These are phyloP conservation scores for Aspergillus kassunensis DNA, from an alignment of 495 filamentous ascomycete genomes.

Conservation along the genomic window DNA sequence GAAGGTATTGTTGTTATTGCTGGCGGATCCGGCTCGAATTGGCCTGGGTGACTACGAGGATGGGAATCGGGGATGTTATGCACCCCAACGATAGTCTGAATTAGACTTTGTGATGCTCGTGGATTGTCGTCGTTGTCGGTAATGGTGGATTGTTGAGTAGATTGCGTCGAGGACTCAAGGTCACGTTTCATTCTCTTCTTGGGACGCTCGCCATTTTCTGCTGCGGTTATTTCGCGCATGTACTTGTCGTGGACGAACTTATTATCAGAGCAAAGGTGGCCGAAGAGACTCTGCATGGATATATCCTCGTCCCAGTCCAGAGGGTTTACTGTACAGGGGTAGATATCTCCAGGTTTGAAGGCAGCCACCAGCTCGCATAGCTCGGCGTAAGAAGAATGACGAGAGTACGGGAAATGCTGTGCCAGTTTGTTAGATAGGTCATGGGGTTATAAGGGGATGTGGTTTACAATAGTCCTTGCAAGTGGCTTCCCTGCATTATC, in stretches of 20 bases:
- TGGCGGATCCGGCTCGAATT: background rate
- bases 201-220: conserved; percentile 16
- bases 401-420: conserved; percentile 77
- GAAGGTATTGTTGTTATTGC: background rate
- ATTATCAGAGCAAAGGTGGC: conserved; percentile 57
- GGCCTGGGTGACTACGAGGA: background rate
- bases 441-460: background rate
- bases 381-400: conserved; percentile 84
- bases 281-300: conserved; percentile 66
- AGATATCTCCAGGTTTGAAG: conserved; percentile 72
- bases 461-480: conserved; percentile 18
- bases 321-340: conserved; percentile 76
- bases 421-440: background rate
- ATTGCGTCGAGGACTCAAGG: conserved; percentile 19
- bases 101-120: background rate
- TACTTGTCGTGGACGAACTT: conserved; percentile 63
- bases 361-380: conserved; percentile 64
- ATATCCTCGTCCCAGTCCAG: conserved; percentile 56
- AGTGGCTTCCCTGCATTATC: conserved; percentile 4
- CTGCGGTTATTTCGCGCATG: conserved; percentile 44
- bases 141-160: conserved; percentile 22
- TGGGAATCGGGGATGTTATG: background rate
- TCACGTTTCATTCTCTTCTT: conserved; percentile 28
- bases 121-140: conserved; percentile 6
- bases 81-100: background rate